Evolutionary conservation across 306 rosid genomes (phyloP).

Genomic region (Fragaria vesca): DNA sequence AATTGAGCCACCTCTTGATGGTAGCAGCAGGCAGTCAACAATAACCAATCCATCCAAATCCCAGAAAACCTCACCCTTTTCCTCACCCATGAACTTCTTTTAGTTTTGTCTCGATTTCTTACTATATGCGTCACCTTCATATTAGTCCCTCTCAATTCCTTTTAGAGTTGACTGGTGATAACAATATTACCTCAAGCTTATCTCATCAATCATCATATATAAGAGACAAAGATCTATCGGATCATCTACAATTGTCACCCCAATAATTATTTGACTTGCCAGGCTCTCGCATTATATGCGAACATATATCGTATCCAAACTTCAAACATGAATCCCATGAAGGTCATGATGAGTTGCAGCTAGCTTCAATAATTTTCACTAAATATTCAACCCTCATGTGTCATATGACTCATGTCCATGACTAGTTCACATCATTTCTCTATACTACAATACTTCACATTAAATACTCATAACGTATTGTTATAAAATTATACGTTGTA

Average conservation of each 20-base stretch:
- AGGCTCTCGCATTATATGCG: background rate
- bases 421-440: background rate
- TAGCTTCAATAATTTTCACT: background rate
- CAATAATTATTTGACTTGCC: constrained; percentile 1
- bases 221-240: background rate
- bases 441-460: too few relatives aligned
- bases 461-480: too few relatives aligned
- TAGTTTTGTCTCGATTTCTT: background rate
- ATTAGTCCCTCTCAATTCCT: constrained; percentile 15
- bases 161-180: constrained; percentile 8
- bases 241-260: background rate
- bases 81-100: background rate
- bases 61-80: background rate
- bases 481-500: background rate
- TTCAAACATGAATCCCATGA: constrained; percentile 13
- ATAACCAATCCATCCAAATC: background rate
- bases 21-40: constrained; percentile 6
- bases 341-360: background rate
- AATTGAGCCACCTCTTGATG: background rate
- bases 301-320: background rate
- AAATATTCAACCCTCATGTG: background rate
- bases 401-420: background rate
- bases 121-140: background rate
- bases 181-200: background rate
- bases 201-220: constrained; percentile 3